Evolutionary conservation across 176 grass and related monocot species (phyloP).

Genomic region (Lolium rigidum): DNA sequence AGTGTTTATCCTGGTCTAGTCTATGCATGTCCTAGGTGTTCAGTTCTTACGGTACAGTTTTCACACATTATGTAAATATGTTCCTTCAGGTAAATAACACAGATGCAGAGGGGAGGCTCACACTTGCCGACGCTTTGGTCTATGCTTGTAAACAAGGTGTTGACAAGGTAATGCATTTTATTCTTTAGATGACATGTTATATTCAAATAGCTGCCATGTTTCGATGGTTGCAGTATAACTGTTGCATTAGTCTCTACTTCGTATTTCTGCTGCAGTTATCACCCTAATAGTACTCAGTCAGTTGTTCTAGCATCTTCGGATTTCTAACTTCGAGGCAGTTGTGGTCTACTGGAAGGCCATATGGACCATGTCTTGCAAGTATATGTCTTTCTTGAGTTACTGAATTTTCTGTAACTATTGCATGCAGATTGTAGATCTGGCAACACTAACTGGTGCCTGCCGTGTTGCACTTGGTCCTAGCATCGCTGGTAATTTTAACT

Average conservation of each 20-base stretch:
- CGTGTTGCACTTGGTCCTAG: constrained; percentile 83
- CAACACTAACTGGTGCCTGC: constrained; percentile 88
- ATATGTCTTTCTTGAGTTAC: neutral
- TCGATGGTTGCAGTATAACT: neutral
- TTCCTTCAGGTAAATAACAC: constrained; percentile 89
- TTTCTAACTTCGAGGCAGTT: neutral
- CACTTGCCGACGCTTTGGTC: constrained; percentile 91
- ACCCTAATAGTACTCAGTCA: neutral
- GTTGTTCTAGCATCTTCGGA: neutral
- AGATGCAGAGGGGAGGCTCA: constrained; percentile 95
- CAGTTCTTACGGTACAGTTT: neutral
- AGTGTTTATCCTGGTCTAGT: constrained; percentile 8
- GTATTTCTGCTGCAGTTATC: neutral
- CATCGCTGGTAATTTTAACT: constrained; percentile 70
- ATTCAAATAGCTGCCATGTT: neutral
- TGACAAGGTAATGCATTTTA: constrained; percentile 69
- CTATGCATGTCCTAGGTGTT: neutral
- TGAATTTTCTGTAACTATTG: constrained; percentile 23
- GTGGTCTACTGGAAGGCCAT: neutral
- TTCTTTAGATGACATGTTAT: neutral
- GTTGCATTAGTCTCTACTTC: neutral
- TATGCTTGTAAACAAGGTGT: constrained; percentile 97
- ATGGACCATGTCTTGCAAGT: neutral
- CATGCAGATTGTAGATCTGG: constrained; percentile 89
- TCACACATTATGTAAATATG: neutral